Percentiles rank a stretch among this genome's conserved stretches.
Conservation (phyloP, 805 yeast species). For the Saturnispora diversa region DNA sequence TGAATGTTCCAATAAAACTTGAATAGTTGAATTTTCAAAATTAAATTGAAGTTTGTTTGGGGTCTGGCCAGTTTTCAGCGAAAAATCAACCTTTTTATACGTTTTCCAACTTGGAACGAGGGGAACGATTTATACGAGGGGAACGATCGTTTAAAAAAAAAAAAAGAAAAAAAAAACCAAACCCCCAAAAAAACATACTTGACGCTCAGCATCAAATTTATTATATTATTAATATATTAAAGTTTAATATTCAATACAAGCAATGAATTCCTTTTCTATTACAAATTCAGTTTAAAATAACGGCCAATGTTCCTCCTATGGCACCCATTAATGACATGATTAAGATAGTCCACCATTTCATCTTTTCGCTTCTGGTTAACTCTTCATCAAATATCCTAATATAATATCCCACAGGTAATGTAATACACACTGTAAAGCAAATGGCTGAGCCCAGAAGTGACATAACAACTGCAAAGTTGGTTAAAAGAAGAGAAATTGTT, state of each 20-base stretch:
- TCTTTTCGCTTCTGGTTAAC: slow-evolving; percentile 26
- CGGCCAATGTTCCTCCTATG: slow-evolving; percentile 53
- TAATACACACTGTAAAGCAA: slow-evolving; percentile 71
- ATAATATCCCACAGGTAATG: slow-evolving; percentile 71
- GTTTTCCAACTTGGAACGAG: background rate
- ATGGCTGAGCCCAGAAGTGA: slow-evolving; percentile 76
- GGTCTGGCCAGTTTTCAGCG: background rate
- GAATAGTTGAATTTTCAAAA: background rate
- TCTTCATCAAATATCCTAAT: slow-evolving; percentile 43
- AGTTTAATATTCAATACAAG: too few relatives aligned
- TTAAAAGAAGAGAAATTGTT: slow-evolving; percentile 52
- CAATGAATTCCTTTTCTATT: too few relatives aligned
- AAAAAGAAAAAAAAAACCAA: too few relatives aligned
- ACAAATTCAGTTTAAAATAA: slow-evolving; percentile 23
- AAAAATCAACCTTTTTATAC: too few relatives aligned
- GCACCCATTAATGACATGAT: slow-evolving; percentile 41
- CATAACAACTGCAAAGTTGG: slow-evolving; percentile 74
- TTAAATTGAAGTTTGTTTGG: background rate
- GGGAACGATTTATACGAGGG: slow-evolving; percentile 3
- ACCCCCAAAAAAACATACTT: too few relatives aligned
- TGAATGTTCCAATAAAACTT: slow-evolving; percentile 10
- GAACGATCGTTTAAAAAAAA: slow-evolving; percentile 2
- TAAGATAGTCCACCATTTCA: slow-evolving; percentile 20
- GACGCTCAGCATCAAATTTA: too few relatives aligned
- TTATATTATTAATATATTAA: too few relatives aligned